Evolutionary conservation across 352 stramenopile genomes (phyloP).

Genomic region (Thraustochytrium sp.): DNA sequence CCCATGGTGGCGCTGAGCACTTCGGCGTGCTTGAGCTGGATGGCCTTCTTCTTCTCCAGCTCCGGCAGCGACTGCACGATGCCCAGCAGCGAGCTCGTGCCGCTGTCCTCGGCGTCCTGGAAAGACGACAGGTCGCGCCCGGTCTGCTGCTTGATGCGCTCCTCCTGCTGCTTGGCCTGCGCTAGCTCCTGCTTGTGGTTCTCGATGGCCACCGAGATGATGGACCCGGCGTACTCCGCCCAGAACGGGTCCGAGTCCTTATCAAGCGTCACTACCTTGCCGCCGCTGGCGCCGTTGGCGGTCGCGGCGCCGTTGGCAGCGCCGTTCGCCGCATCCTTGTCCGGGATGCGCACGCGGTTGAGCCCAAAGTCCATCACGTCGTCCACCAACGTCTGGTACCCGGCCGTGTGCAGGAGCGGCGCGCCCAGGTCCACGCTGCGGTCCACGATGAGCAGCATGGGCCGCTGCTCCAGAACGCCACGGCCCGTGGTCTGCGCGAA

Average conservation of each 20-base stretch:
- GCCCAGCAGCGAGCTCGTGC: background rate
- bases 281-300: background rate
- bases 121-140: conserved; percentile 14
- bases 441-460: conserved; percentile 93
- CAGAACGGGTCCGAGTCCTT: conserved; percentile 38
- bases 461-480: conserved; percentile 53
- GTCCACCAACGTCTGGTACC: conserved; percentile 85
- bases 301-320: background rate
- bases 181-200: conserved; percentile 15
- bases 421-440: conserved; percentile 91
- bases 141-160: conserved; percentile 18
- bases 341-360: conserved; percentile 76
- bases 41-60: conserved; percentile 40
- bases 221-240: conserved; percentile 2
- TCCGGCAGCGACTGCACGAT: conserved; percentile 30
- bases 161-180: conserved; percentile 2
- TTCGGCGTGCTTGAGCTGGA: background rate
- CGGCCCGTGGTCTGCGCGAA: conserved; percentile 42
- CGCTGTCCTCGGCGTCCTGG: conserved; percentile 14
- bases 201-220: conserved; percentile 25
- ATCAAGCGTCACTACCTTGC: background rate
- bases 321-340: background rate
- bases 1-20: conserved; percentile 30
- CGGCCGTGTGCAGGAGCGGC: conserved; percentile 86
- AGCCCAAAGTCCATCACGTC: conserved; percentile 89